Evolutionary conservation across 2,329 filamentous ascomycete genomes (phyloP).

Genomic region (Aspergillus glaucus): DNA sequence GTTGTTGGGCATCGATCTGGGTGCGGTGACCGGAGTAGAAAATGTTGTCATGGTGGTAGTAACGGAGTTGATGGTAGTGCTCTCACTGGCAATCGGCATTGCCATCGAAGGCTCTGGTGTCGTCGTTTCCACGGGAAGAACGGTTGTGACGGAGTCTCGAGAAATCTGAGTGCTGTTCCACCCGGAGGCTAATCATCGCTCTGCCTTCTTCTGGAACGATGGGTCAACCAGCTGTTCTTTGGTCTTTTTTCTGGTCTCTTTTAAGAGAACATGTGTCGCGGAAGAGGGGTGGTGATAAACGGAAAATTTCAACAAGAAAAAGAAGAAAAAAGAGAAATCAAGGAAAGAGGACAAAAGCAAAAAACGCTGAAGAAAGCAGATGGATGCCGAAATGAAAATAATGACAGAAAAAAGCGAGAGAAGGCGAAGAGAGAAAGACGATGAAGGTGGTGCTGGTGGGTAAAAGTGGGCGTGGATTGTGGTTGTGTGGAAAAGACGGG

Average conservation of each 20-base stretch:
- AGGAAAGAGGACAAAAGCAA: background rate
- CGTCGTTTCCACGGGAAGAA: constrained; percentile 29
- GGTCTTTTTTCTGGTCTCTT: constrained; percentile 1
- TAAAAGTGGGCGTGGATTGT: background rate
- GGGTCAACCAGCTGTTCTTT: constrained; percentile 18
- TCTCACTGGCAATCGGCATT: constrained; percentile 39
- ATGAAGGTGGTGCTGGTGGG: background rate
- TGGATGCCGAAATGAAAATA: background rate
- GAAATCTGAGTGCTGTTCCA: constrained; percentile 37
- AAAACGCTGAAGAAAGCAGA: background rate
- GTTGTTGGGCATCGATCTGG: constrained; percentile 41
- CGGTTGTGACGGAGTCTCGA: constrained; percentile 32
- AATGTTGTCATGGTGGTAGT: constrained; percentile 35
- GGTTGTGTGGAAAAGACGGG: background rate
- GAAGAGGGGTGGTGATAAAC: background rate
- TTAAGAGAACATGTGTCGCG: background rate
- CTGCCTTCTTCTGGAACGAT: constrained; percentile 28
- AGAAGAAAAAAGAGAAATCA: constrained; percentile 1
- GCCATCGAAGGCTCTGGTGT: constrained; percentile 25
- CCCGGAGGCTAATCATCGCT: constrained; percentile 41
- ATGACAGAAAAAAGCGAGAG: constrained; percentile 1
- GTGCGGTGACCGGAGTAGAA: constrained; percentile 35
- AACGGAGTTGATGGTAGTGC: constrained; percentile 25
- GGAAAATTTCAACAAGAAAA: background rate
- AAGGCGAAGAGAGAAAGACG: background rate